Evolutionary conservation across 1,284 basidiomycete genomes (phyloP).

Genomic region (Agaricales sp.): DNA sequence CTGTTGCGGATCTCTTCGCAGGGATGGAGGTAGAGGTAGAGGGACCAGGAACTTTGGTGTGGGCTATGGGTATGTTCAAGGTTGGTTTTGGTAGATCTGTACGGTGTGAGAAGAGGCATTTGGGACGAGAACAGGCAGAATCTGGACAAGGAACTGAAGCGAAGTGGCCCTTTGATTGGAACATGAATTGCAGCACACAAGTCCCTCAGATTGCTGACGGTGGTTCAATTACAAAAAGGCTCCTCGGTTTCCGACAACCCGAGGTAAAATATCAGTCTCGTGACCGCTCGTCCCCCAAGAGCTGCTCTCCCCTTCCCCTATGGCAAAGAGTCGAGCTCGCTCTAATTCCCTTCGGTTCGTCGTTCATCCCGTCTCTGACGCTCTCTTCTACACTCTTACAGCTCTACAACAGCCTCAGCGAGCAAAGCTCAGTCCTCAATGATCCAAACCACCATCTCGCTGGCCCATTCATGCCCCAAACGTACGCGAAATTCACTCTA

Average conservation of each 20-base stretch:
- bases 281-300: no score
- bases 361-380: no score
- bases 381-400: no score
- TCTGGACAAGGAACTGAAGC: constrained; percentile 54
- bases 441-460: constrained; percentile 49
- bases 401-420: no score
- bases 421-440: constrained; percentile 21
- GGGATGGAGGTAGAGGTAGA: constrained; percentile 15
- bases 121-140: constrained; percentile 32
- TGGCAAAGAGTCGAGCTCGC: neutral
- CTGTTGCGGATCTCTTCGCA: constrained; percentile 11
- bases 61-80: constrained; percentile 26
- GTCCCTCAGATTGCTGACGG: no score
- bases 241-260: no score
- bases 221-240: no score
- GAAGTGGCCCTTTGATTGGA: constrained; percentile 53
- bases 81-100: constrained; percentile 24
- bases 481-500: constrained; percentile 27
- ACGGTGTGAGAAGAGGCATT: constrained; percentile 59
- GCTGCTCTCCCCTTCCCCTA: neutral
- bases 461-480: constrained; percentile 51
- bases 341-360: neutral
- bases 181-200: constrained; percentile 47
- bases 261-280: no score
- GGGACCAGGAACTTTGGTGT: constrained; percentile 10